These are phyloP conservation scores for Apiospora saccharicola DNA, from an alignment of 2,329 filamentous ascomycete species.

Conservation along the genomic window DNA sequence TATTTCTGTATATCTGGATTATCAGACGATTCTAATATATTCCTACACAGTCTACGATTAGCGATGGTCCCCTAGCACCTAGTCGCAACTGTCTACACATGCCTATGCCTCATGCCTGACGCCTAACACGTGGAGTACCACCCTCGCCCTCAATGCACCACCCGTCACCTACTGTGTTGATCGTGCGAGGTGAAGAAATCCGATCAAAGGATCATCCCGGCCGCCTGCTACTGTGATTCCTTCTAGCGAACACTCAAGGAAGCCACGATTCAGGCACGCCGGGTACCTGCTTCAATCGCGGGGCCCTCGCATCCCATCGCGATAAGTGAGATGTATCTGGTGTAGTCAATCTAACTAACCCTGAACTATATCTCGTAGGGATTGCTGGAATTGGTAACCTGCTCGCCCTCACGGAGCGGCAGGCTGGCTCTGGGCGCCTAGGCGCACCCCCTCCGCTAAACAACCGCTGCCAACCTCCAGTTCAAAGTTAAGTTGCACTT, in stretches of 20 bases:
- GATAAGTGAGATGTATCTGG: background rate
- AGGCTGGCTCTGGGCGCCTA: background rate
- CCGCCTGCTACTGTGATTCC: background rate
- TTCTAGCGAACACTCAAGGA: background rate
- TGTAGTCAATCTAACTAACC: background rate
- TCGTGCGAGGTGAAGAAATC: background rate
- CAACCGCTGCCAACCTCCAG: background rate
- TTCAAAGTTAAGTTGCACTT: background rate
- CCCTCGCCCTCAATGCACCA: background rate
- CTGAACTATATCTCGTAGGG: background rate
- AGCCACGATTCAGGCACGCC: too few relatives aligned
- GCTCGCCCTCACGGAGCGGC: background rate
- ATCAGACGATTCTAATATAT: slow-evolving; percentile 17
- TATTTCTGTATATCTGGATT: background rate
- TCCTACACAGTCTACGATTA: background rate
- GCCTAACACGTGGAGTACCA: background rate
- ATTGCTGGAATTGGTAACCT: background rate
- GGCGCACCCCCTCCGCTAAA: background rate
- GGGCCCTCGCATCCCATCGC: background rate
- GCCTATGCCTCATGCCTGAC: background rate
- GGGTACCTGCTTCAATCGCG: background rate
- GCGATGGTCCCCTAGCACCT: background rate
- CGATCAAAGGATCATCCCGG: background rate
- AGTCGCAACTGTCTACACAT: background rate
- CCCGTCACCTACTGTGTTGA: background rate